Percentiles rank a stretch among this genome's conserved stretches.
These are phyloP conservation scores for Puccinia triticina DNA, from an alignment of 1,284 basidiomycete species.

Conservation along the genomic window DNA sequence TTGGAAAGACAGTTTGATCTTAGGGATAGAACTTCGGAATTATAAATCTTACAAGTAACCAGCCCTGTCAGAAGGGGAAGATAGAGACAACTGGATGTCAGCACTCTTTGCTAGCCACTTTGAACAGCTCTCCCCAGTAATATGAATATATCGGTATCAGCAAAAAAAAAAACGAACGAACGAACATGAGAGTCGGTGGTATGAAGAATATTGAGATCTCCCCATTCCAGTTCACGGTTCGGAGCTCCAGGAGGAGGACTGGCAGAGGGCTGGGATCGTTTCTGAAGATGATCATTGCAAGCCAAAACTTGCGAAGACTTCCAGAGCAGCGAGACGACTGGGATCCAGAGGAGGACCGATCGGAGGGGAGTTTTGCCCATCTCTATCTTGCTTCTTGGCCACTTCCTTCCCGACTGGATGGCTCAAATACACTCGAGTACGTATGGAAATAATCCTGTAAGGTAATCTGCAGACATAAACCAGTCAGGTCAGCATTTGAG, in stretches of 20 bases:
- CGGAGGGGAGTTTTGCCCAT: neutral
- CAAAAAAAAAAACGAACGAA: neutral
- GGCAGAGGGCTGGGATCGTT: constrained; percentile 43
- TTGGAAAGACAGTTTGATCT: neutral
- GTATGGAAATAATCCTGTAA: too few species aligned
- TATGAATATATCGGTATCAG: neutral
- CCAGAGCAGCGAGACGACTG: constrained; percentile 1
- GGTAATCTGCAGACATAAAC: too few species aligned
- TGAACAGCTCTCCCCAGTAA: neutral
- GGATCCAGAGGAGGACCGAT: neutral
- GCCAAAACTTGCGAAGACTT: neutral
- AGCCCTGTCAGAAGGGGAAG: constrained; percentile 26
- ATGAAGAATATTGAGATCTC: constrained; percentile 76
- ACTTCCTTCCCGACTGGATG: neutral
- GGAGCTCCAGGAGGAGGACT: constrained; percentile 49
- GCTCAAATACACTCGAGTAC: neutral
- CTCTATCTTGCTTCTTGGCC: neutral
- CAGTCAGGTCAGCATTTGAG: too few species aligned
- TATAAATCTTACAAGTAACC: constrained; percentile 38
- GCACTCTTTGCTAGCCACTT: neutral
- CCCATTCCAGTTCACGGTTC: constrained; percentile 68
- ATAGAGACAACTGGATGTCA: neutral
- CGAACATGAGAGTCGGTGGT: constrained; percentile 76
- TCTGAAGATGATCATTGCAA: constrained; percentile 12
- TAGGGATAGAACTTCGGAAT: neutral